Conservation (phyloP, 116 monocot species). For the Thalassia testudinum region DNA sequence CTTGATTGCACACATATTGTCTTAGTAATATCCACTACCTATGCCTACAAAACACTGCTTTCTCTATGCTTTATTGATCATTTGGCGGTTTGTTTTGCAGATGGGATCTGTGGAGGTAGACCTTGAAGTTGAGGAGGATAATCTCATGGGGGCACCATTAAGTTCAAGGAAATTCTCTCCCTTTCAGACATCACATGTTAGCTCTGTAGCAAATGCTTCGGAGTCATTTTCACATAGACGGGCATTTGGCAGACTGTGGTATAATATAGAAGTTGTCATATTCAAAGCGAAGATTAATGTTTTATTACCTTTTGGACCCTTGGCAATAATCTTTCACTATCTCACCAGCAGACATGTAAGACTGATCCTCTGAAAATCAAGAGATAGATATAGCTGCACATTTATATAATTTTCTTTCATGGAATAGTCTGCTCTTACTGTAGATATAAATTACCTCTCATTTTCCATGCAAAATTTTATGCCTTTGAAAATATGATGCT, state of each 20-base stretch:
- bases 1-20: too few species aligned
- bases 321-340: slow-evolving; percentile 64
- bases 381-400: too few species aligned
- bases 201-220: slow-evolving; percentile 13
- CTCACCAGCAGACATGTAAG: slow-evolving; percentile 69
- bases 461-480: too few species aligned
- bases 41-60: too few species aligned
- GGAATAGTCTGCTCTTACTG: too few species aligned
- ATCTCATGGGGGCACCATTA: slow-evolving; percentile 14
- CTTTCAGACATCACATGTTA: slow-evolving; percentile 11
- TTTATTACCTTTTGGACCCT: slow-evolving; percentile 68
- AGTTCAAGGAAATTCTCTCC: slow-evolving; percentile 19
- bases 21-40: too few species aligned
- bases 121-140: slow-evolving; percentile 15
- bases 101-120: slow-evolving; percentile 13
- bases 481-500: too few species aligned
- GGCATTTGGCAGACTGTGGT: slow-evolving; percentile 19
- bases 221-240: slow-evolving; percentile 14
- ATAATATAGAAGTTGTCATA: slow-evolving; percentile 43
- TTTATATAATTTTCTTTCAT: too few species aligned
- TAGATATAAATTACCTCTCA: too few species aligned
- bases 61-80: too few species aligned
- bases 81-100: slow-evolving; percentile 1
- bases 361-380: not conserved
- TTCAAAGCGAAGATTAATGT: slow-evolving; percentile 67